Percentiles rank a stretch among this genome's conserved stretches.
Conservation (phyloP, 345 rosid genomes). For the Camelina neglecta region DNA sequence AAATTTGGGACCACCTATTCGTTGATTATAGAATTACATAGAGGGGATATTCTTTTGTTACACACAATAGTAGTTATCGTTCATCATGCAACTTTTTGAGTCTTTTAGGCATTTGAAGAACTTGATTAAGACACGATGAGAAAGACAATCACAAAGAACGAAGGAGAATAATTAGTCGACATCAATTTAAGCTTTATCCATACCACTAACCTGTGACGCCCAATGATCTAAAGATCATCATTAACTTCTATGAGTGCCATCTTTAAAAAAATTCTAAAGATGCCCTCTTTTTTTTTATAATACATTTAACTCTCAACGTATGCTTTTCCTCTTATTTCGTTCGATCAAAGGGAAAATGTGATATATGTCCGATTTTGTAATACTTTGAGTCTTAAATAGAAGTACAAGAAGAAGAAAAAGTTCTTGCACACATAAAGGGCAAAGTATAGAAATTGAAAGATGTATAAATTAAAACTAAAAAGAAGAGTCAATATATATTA, state of each 20-base stretch:
- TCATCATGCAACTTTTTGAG: conserved; percentile 29
- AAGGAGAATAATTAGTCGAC: conserved; percentile 36
- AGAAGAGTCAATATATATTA: too few relatives aligned
- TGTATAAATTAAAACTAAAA: too few relatives aligned
- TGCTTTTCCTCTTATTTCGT: background rate
- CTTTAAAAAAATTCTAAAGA: background rate
- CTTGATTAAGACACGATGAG: conserved; percentile 37
- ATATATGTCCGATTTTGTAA: background rate
- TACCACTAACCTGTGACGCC: conserved; percentile 29
- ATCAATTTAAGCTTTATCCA: conserved; percentile 33
- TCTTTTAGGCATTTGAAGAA: conserved; percentile 30
- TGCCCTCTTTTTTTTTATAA: background rate
- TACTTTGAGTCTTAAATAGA: background rate
- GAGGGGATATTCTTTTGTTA: conserved; percentile 15
- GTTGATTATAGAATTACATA: conserved; percentile 6
- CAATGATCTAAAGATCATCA: conserved; percentile 28
- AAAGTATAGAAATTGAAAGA: too few relatives aligned
- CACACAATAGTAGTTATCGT: conserved; percentile 24
- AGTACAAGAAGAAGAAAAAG: too few relatives aligned
- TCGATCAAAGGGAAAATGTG: background rate
- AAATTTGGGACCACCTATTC: conserved; percentile 9
- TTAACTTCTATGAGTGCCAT: conserved; percentile 18
- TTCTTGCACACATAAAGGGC: too few relatives aligned
- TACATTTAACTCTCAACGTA: too few relatives aligned
- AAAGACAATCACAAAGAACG: conserved; percentile 45